A percentile compares a stretch with the other conserved stretches of the same genome.
Evolutionary conservation across 2,329 filamentous ascomycete species (phyloP).

Genomic region (Colletotrichum sp.): DNA sequence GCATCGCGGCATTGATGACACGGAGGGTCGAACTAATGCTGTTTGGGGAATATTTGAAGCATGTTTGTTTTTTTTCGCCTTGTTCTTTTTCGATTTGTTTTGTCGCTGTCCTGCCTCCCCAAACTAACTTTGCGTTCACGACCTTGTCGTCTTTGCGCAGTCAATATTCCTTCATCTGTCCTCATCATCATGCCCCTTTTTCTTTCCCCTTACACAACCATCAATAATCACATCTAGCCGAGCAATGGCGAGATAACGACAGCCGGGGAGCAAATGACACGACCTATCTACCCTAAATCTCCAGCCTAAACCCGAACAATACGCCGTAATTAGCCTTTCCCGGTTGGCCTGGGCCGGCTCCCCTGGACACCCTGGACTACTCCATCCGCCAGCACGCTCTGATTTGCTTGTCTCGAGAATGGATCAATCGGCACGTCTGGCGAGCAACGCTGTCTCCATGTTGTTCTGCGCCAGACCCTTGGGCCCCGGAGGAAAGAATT

Average conservation of each 20-base stretch:
- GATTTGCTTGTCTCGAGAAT: conserved; percentile 11
- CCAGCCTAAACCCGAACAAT: background rate
- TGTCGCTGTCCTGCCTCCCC: background rate
- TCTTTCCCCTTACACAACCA: background rate
- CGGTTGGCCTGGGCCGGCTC: conserved; percentile 5
- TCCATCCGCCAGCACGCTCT: background rate
- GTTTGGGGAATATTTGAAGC: background rate
- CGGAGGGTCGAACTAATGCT: background rate
- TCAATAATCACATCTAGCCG: background rate
- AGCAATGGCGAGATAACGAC: background rate
- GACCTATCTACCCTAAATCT: background rate
- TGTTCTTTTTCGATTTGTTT: background rate
- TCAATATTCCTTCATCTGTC: background rate
- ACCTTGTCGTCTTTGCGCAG: background rate
- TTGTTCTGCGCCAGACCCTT: conserved; percentile 9
- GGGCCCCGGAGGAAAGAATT: conserved; percentile 2
- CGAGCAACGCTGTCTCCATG: conserved; percentile 8
- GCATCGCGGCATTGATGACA: conserved; percentile 14
- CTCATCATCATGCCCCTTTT: background rate
- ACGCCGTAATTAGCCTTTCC: conserved; percentile 19
- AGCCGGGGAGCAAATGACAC: background rate
- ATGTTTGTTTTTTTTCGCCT: background rate
- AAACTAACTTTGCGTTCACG: background rate
- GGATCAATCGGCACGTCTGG: conserved; percentile 18
- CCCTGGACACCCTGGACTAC: conserved; percentile 6